Conservation (phyloP, 2,329 filamentous ascomycete genomes). For the Calonectria honghensis region DNA sequence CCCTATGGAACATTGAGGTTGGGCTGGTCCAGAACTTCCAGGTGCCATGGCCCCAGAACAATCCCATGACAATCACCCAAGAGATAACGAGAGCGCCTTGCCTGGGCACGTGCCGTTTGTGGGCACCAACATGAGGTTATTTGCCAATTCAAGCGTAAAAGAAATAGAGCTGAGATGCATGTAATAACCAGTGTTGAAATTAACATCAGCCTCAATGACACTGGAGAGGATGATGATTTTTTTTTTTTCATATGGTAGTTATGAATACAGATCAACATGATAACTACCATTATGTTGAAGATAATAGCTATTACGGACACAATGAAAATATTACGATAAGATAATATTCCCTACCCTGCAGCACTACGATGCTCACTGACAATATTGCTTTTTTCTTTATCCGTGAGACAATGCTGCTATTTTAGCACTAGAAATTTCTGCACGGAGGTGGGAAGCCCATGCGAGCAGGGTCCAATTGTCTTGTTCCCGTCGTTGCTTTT, state of each 20-base stretch:
- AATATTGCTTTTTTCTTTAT: neutral
- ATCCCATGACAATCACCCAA: neutral
- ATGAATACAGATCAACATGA: neutral
- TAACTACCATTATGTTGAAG: neutral
- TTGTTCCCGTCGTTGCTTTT: neutral
- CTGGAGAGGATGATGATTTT: too few relatives aligned
- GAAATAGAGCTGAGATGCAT: too few relatives aligned
- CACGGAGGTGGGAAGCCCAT: too few relatives aligned
- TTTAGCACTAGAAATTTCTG: neutral
- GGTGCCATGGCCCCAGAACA: neutral
- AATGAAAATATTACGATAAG: neutral
- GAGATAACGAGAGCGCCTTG: too few relatives aligned
- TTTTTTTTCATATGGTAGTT: too few relatives aligned
- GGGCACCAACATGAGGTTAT: too few relatives aligned
- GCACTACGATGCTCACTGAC: neutral
- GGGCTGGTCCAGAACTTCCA: neutral
- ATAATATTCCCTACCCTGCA: neutral
- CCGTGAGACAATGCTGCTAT: neutral
- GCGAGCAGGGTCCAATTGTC: neutral
- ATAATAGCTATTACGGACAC: neutral
- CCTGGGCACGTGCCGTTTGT: too few relatives aligned
- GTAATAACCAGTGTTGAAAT: neutral
- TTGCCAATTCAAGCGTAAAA: too few relatives aligned
- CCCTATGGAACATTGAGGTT: neutral
- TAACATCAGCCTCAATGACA: too few relatives aligned